phyloP scores from a whole-genome alignment of 2,329 filamentous ascomycete genomes.

The Blastomyces gilchristii region DNA sequence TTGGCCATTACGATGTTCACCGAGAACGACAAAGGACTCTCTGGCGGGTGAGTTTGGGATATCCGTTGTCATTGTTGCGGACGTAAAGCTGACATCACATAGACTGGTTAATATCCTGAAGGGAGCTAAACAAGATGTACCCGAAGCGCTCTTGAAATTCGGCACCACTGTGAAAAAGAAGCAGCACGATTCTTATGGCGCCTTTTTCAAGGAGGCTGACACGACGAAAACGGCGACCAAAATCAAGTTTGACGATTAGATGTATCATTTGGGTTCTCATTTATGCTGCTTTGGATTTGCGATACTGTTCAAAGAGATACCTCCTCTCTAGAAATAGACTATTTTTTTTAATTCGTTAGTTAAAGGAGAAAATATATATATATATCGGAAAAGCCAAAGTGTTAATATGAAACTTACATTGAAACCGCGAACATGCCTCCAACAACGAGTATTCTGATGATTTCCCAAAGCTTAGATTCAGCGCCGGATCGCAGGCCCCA shows the following conservation, averaged over 20 bases:
- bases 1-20: slow-evolving; percentile 90
- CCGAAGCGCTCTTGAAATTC: slow-evolving; percentile 85
- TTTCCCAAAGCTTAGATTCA: slow-evolving; percentile 18
- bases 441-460: slow-evolving; percentile 40
- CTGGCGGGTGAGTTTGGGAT: slow-evolving; percentile 60
- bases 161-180: slow-evolving; percentile 99
- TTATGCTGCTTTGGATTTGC: slow-evolving; percentile 15
- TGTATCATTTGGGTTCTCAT: slow-evolving; percentile 16
- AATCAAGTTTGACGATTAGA: slow-evolving; percentile 68
- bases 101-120: slow-evolving; percentile 90
- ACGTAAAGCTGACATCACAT: slow-evolving; percentile 15
- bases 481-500: slow-evolving; percentile 19
- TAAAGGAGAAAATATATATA: background rate
- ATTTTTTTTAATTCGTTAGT: slow-evolving; percentile 1
- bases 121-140: slow-evolving; percentile 82
- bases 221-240: slow-evolving; percentile 77
- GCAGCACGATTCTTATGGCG: slow-evolving; percentile 87
- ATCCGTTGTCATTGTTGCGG: slow-evolving; percentile 6
- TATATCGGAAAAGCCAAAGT: slow-evolving; percentile 5
- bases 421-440: slow-evolving; percentile 45
- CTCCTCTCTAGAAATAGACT: slow-evolving; percentile 30
- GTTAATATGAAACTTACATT: slow-evolving; percentile 46
- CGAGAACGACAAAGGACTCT: slow-evolving; percentile 83
- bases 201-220: slow-evolving; percentile 86
- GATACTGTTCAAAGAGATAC: slow-evolving; percentile 19